Evolutionary conservation across 1,284 basidiomycete species (phyloP), one percentile per base, ranked within the genome.

Genomic region (Agaricales sp.): DNA sequence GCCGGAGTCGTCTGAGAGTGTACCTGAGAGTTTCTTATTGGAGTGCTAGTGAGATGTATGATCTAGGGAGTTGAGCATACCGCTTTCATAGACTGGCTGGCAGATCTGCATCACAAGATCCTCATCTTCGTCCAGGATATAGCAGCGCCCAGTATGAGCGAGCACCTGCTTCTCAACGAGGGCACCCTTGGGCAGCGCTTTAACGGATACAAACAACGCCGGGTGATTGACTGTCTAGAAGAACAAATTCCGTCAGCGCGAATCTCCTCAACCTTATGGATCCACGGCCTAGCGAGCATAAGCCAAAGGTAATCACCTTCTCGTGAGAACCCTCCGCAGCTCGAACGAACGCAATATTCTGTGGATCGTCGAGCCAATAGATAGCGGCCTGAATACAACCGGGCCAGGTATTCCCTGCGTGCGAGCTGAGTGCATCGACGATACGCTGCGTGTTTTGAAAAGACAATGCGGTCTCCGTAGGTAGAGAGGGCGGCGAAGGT

Each of bases 371-470:
- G 4, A 81, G 65, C 82, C 90, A 94, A 54, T 82, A 86, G 13
- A 89, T 61, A 20, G 69, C 68, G 39, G 75, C 65, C 56, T 87
- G 85, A 2, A 69, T 66, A 60, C 78, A 72, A 0, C 81, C 84
- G 0, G 62, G 62, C 78, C 84, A 86, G n/a, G 73, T 72, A 2
- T 74, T 73, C 1, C 78, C 78, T 2, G 77, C 70, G 38, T 67
- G 75, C 45, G 64, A 71, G 51, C 70, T 67, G 21, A 89, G 63
- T 0, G 80, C 84, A 2, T 73, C 64, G 0, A 77, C 59, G 30
- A 98, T 77, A 20, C 88, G 77, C 11, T 76, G 65, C 1, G 83
- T 82, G 61, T 99, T 94, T 59, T 97, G 94, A 23, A 85, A 73
- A 0, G 81, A 75, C 2, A 98, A 70, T 1, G 85, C 82, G 1